Conservation (phyloP, 306 rosid species). For the Acmispon strigosus region DNA sequence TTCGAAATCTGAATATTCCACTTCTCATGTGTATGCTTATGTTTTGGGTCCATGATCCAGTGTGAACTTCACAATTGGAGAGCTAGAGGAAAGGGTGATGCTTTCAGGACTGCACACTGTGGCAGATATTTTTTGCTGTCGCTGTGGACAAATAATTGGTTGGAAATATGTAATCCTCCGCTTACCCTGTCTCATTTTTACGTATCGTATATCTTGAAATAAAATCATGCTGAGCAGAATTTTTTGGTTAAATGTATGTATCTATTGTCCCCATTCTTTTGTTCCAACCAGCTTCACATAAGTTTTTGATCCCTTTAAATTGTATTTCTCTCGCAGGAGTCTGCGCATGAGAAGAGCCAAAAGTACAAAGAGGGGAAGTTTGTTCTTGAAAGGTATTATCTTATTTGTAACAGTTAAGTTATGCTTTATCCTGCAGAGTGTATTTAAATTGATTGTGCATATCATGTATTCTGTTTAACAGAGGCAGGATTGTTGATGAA, state of each 20-base stretch:
- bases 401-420: background rate
- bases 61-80: slow-evolving; percentile 49
- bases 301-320: background rate
- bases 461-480: background rate
- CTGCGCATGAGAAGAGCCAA: slow-evolving; percentile 60
- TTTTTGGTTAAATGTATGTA: background rate
- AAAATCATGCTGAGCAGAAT: background rate
- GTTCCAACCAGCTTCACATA: background rate
- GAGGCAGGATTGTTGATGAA: slow-evolving; percentile 66
- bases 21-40: background rate
- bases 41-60: slow-evolving; percentile 22
- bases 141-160: slow-evolving; percentile 67
- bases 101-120: slow-evolving; percentile 60
- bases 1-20: background rate
- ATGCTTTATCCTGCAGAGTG: background rate
- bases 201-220: background rate
- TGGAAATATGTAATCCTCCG: slow-evolving; percentile 65
- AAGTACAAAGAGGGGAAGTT: slow-evolving; percentile 73
- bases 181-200: slow-evolving; percentile 13
- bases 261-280: background rate
- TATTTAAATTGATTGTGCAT: background rate
- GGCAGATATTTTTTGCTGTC: slow-evolving; percentile 59
- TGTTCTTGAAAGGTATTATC: slow-evolving; percentile 63
- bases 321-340: slow-evolving; percentile 32
- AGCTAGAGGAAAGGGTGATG: slow-evolving; percentile 57